A percentile compares a stretch with the other conserved stretches of the same genome.
Conservation (phyloP, 352 stramenopile species). For the Phytophthora chlamydospora region DNA sequence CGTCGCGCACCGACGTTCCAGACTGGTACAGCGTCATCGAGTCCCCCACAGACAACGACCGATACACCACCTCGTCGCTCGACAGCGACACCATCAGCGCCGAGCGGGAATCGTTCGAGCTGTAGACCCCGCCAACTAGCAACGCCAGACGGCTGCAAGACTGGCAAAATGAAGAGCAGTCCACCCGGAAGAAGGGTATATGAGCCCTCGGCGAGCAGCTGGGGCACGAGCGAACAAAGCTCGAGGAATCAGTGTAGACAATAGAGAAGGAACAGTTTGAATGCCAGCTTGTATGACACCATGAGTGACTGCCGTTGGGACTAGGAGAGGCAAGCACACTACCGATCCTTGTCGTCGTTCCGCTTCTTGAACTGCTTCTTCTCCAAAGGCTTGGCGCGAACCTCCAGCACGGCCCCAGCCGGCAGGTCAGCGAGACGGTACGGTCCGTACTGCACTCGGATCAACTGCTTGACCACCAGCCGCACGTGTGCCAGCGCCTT, state of each 20-base stretch:
- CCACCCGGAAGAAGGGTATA: slow-evolving; percentile 25
- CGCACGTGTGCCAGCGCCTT: slow-evolving; percentile 88
- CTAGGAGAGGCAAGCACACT: background rate
- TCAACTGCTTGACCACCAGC: slow-evolving; percentile 88
- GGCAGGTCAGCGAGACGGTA: slow-evolving; percentile 86
- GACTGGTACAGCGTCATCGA: slow-evolving; percentile 70
- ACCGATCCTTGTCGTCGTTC: slow-evolving; percentile 28
- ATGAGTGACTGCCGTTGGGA: background rate
- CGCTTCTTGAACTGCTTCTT: slow-evolving; percentile 29
- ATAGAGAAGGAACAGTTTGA: slow-evolving; percentile 23
- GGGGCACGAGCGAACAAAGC: slow-evolving; percentile 10
- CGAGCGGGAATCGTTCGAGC: slow-evolving; percentile 67
- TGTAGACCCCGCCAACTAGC: slow-evolving; percentile 39
- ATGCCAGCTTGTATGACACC: slow-evolving; percentile 3
- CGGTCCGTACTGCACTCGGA: slow-evolving; percentile 90
- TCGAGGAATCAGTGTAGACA: slow-evolving; percentile 28
- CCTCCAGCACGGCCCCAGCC: slow-evolving; percentile 78
- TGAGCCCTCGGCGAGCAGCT: slow-evolving; percentile 16
- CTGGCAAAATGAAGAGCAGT: slow-evolving; percentile 7
- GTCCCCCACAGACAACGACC: slow-evolving; percentile 46
- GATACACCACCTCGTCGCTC: slow-evolving; percentile 39
- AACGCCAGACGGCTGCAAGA: slow-evolving; percentile 10
- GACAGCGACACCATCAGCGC: slow-evolving; percentile 40
- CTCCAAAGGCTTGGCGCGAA: slow-evolving; percentile 63
- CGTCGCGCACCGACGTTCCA: slow-evolving; percentile 27